Evolutionary conservation across 75 land plant genomes (phyloP), one percentile per base, ranked within the genome.

Genomic region (Selaginella moellendorffii): DNA sequence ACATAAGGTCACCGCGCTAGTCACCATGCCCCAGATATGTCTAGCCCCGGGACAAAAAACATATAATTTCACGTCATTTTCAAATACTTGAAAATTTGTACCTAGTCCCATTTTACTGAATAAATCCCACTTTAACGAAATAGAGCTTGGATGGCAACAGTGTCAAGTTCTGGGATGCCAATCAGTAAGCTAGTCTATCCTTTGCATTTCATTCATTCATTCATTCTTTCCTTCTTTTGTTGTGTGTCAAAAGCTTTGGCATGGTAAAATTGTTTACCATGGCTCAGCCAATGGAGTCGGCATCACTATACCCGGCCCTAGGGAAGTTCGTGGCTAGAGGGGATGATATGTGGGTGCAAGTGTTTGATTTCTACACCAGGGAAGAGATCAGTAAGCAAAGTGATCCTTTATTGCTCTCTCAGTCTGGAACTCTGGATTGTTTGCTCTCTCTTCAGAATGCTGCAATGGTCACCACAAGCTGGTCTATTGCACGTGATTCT

Each of bases 141-240:
- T n/a, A n/a, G n/a, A n/a, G n/a, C n/a, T n/a, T n/a, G 30, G 97
- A 91, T 76, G 97, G 95, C 9, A 77, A 83, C 29, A 79, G 78
- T 72, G 95, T 91, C 27, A 91, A 91, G 76, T 91, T 91, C 27
- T 91, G 97, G 97, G 97, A 91, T 82, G 97, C 89, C 53, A 91
- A 91, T 72, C 81, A 91, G 97, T 91, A 79, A 68, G 95, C 46
- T 5, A 36, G 46, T 14, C 10, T 36, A 14, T 14, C n/a, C n/a
- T n/a, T n/a, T n/a, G n/a, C n/a, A n/a, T n/a, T n/a, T n/a, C n/a
- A n/a, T n/a, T n/a, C n/a, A n/a, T n/a, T n/a, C n/a, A n/a, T n/a
- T n/a, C n/a, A n/a, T n/a, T n/a, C n/a, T n/a, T n/a, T n/a, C n/a
- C n/a, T n/a, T n/a, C n/a, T n/a, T n/a, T n/a, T n/a, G n/a, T n/a